A percentile compares a stretch with the other conserved stretches of the same genome.
Evolutionary conservation across 768 basidiomycete genomes (phyloP).

Genomic region (Suillus subalutaceus): DNA sequence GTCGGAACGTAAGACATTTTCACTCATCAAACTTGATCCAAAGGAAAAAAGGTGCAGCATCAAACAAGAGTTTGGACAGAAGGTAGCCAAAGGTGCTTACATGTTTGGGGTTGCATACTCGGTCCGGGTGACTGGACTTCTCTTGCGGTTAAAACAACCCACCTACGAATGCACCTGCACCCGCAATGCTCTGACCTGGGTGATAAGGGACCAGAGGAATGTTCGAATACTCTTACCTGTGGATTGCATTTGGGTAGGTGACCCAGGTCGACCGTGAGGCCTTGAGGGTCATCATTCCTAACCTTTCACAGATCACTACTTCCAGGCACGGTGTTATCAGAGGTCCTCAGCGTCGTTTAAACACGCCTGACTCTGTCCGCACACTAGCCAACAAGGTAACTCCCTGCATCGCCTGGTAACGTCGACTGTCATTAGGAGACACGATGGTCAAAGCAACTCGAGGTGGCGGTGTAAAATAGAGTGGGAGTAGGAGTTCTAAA

Average conservation of each 20-base stretch:
- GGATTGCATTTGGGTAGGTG: not conserved
- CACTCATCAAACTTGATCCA: not conserved
- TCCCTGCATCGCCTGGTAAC: not conserved
- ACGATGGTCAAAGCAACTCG: too few species aligned
- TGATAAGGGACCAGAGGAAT: not conserved
- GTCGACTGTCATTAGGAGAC: not conserved
- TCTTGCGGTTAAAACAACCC: not conserved
- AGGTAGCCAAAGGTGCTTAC: not conserved
- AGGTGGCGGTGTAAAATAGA: slow-evolving; percentile 1
- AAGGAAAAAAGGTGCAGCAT: not conserved
- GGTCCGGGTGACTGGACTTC: not conserved
- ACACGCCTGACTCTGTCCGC: not conserved
- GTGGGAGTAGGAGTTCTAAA: not conserved
- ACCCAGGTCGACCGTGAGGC: not conserved
- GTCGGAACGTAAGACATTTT: not conserved
- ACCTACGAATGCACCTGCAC: not conserved
- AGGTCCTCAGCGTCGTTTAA: not conserved
- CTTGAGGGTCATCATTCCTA: too few species aligned
- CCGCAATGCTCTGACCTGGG: not conserved
- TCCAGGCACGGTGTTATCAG: not conserved
- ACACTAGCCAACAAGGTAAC: not conserved
- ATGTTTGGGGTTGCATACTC: not conserved
- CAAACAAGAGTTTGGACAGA: not conserved
- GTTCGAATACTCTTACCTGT: not conserved
- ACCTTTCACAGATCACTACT: not conserved